These are phyloP conservation scores for Neonectria neomacrospora DNA, from an alignment of 2,329 filamentous ascomycete species.

Conservation along the genomic window DNA sequence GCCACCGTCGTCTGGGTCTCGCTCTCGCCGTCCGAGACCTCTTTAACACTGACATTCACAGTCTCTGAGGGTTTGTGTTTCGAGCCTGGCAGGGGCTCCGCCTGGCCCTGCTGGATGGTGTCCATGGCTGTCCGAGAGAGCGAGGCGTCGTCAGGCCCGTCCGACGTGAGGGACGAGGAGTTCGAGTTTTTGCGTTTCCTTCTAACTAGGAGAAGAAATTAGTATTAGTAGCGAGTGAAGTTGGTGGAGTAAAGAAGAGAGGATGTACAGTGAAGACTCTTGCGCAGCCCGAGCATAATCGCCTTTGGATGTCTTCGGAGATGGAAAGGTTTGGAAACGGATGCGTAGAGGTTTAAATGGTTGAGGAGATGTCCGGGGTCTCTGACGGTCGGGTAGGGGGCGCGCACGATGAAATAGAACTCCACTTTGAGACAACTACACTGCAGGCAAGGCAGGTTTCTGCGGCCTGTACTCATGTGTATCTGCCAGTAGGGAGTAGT, in stretches of 20 bases:
- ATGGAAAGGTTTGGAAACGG: background rate
- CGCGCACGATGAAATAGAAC: slow-evolving; percentile 7
- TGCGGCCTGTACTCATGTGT: background rate
- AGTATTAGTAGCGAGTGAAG: background rate
- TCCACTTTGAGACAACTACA: background rate
- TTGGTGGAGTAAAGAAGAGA: background rate
- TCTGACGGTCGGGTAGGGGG: background rate
- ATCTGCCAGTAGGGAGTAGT: background rate
- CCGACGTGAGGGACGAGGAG: slow-evolving; percentile 10
- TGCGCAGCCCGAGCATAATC: slow-evolving; percentile 20
- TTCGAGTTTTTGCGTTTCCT: slow-evolving; percentile 20
- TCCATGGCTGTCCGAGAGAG: slow-evolving; percentile 12
- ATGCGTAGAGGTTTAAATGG: slow-evolving; percentile 3
- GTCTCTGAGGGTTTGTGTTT: background rate
- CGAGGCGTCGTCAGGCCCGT: slow-evolving; percentile 8
- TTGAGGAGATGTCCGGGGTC: background rate
- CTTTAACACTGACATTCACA: slow-evolving; percentile 3
- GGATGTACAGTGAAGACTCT: slow-evolving; percentile 15
- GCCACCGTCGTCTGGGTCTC: slow-evolving; percentile 16
- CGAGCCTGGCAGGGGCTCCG: background rate
- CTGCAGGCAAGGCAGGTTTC: background rate
- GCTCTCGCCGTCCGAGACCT: slow-evolving; percentile 14
- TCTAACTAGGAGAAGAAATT: slow-evolving; percentile 7
- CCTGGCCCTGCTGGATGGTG: slow-evolving; percentile 3
- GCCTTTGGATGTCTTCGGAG: slow-evolving; percentile 12